Evolutionary conservation across 441 rosid species (phyloP).

Genomic region (Populus hybrid): DNA sequence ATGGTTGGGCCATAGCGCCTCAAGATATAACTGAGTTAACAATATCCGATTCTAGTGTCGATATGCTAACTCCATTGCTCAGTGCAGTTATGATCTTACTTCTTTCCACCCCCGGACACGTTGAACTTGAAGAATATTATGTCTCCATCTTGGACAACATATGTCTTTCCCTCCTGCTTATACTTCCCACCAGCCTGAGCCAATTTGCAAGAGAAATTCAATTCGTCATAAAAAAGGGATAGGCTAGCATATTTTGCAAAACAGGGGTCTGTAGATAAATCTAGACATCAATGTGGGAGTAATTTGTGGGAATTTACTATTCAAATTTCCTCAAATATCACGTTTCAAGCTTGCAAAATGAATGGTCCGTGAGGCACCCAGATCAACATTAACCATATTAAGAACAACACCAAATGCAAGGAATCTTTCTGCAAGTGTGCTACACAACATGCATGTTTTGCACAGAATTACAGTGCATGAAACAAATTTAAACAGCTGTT

Average conservation of each 20-base stretch:
- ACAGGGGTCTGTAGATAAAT: too few species aligned
- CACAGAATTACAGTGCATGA: too few species aligned
- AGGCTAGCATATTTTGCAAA: too few species aligned
- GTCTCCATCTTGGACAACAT: slow-evolving; percentile 93
- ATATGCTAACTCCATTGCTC: not conserved
- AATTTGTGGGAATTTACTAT: not conserved
- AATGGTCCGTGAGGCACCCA: not conserved
- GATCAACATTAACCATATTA: not conserved
- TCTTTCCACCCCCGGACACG: slow-evolving; percentile 94
- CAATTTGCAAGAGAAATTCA: not conserved
- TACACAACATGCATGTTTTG: too few species aligned
- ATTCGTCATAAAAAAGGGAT: not conserved
- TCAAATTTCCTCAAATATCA: too few species aligned
- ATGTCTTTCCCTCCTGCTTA: slow-evolving; percentile 92
- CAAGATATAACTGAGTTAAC: slow-evolving; percentile 8
- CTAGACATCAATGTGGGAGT: not conserved
- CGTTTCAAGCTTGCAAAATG: too few species aligned
- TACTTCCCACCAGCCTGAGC: slow-evolving; percentile 89
- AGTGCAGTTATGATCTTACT: slow-evolving; percentile 38
- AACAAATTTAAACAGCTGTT: too few species aligned
- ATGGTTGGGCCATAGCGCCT: slow-evolving; percentile 1
- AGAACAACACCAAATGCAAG: not conserved
- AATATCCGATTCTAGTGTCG: not conserved
- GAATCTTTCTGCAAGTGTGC: too few species aligned
- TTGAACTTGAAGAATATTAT: slow-evolving; percentile 94